Evolutionary conservation across 2,329 filamentous ascomycete genomes (phyloP).

Genomic region (Eutypa lata): DNA sequence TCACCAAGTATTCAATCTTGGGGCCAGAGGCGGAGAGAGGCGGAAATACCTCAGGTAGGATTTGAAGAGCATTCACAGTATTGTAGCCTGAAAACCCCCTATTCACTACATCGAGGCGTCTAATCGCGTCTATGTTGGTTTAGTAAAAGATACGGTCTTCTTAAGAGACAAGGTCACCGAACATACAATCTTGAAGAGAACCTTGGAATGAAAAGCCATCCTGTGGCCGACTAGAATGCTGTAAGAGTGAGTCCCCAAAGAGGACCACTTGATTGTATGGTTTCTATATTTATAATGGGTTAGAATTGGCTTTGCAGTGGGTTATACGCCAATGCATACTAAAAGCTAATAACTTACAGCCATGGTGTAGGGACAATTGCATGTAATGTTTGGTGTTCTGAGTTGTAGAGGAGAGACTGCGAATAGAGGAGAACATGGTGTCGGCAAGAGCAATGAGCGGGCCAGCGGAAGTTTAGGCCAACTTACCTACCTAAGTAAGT

Average conservation of each 20-base stretch:
- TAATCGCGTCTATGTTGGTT: slow-evolving; percentile 59
- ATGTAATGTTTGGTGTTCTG: neutral
- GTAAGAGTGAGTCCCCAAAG: slow-evolving; percentile 86
- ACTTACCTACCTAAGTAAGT: too few relatives aligned
- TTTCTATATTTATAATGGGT: slow-evolving; percentile 29
- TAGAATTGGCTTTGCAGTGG: neutral
- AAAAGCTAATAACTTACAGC: neutral
- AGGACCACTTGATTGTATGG: slow-evolving; percentile 74
- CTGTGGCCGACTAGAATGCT: slow-evolving; percentile 59
- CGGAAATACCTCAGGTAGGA: slow-evolving; percentile 70
- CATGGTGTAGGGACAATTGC: neutral
- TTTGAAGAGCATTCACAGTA: slow-evolving; percentile 67
- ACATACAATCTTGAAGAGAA: slow-evolving; percentile 65
- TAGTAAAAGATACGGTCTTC: slow-evolving; percentile 1
- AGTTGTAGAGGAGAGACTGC: neutral
- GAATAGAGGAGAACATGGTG: neutral
- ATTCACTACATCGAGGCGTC: slow-evolving; percentile 83
- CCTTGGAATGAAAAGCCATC: slow-evolving; percentile 73
- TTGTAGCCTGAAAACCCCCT: slow-evolving; percentile 86
- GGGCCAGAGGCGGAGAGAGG: slow-evolving; percentile 54
- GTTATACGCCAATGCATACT: neutral
- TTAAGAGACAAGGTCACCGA: slow-evolving; percentile 1
- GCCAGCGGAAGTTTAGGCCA: too few relatives aligned
- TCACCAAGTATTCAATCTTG: slow-evolving; percentile 65
- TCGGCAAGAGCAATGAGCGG: neutral